A percentile compares a stretch with the other conserved stretches of the same genome.
These are phyloP conservation scores for Lycium barbarum DNA, from an alignment of 257 asterid species.

Conservation along the genomic window DNA sequence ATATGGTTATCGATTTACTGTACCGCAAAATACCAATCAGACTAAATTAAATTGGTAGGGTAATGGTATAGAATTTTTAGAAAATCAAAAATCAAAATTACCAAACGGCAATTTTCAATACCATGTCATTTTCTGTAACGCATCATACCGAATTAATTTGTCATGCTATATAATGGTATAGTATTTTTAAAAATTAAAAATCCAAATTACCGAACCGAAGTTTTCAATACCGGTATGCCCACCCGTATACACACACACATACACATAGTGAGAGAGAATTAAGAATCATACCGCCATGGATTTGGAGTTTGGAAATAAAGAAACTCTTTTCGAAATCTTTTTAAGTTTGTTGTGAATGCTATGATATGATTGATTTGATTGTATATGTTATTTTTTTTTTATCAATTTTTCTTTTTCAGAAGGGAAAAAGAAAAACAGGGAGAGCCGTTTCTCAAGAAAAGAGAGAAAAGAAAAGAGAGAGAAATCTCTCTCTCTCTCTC, in stretches of 20 bases:
- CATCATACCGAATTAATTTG: no score
- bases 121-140: no score
- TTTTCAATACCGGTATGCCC: no score
- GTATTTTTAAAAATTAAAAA: no score
- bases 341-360: not conserved
- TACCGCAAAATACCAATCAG: no score
- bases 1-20: no score
- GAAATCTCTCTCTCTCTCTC: not conserved
- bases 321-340: not conserved
- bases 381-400: not conserved
- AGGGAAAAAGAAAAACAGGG: not conserved
- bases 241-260: not conserved
- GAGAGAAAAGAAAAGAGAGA: not conserved
- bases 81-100: no score
- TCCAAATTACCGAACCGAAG: no score
- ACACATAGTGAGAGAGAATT: not conserved
- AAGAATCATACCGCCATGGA: not conserved
- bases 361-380: not conserved
- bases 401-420: not conserved
- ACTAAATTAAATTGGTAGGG: no score
- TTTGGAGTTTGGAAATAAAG: not conserved
- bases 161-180: no score
- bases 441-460: not conserved
- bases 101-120: no score
- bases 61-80: no score